Evolutionary conservation across 1,139 yeast genomes (phyloP), one percentile per base, ranked within the genome.

Genomic region (Pneumocystis sp.): DNA sequence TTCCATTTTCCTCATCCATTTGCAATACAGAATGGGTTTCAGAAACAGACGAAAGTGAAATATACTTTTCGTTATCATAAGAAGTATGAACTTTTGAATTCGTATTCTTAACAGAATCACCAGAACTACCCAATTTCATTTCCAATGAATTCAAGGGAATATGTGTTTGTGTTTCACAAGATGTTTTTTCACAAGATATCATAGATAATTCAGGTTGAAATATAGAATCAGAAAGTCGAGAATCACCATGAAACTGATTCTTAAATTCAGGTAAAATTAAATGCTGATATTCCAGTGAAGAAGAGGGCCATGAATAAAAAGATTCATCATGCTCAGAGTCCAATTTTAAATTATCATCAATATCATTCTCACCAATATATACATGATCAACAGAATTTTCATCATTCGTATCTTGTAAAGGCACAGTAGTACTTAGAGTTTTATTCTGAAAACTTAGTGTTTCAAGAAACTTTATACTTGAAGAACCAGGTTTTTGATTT

Each of bases 291-390:
- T 64, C 62, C 50, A 50, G 17, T 21, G 61, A 35, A 35, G 61
- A 60, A 17, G 61, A 15, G 29, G 59, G 44, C 61, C 62, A 35
- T 56, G 63, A 62, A 44, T 37, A 59, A 45, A 50, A 31, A 21
- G 56, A 40, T 40, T 42, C 59, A 40, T 61, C 66, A 44, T 40
- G 59, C 19, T 66, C 64, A 39, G 63, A 64, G 25, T 66, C 64
- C 25, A 63, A 39, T 12, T 63, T 56, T 21, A 66, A 29, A 31
- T 67, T 65, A 44, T 67, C 68, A 34, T 67, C 68, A 12, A 67
- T 63, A 62, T 67, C 67, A 35, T 60, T 63, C 63, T 67, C 66
- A 45, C 66, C 61, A 35, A 67, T 59, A 35, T 59, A 59, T 29
- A 67, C 64, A 8, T 61, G 66, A 45, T 45, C 39, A 44, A 61